Evolutionary conservation across 257 asterid species (phyloP), one percentile per base, ranked within the genome.

Genomic region (Penstemon davidsonii): DNA sequence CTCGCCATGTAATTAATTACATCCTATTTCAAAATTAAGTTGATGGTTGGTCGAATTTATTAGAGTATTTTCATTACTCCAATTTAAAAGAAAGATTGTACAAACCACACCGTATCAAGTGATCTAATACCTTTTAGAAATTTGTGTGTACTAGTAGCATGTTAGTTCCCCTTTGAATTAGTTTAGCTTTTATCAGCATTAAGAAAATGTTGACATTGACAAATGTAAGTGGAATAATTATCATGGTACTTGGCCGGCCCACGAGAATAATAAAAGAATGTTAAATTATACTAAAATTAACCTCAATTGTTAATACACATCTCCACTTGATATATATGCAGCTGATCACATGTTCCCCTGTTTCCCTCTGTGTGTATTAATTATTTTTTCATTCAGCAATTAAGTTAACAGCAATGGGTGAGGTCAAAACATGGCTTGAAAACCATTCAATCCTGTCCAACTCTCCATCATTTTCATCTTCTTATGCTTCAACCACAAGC

Each of bases 391-490:
- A 41, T n/a, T 37, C n/a, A 50, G 46, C n/a, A 3, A 49, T 9
- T 9, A 49, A 49, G 0, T 9, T 7, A 25, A 6, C 58, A 65
- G 8, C 68, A 75, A 87, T 87, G 91, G 87, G 78, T 72, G 71
- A 78, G 19, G 40, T 72, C 68, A 62, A 78, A 43, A 40, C 81
- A 68, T 83, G 89, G 83, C 42, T 69, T 44, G 57, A 60, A 41
- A 75, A 60, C 51, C 60, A 58, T 19, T 11, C 66, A 39, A 18
- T 49, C 66, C 37, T 40, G 53, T 64, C 76, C 15, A 55, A 55
- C 40, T 74, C 78, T 5, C 66, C 71, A 3, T 78, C 77, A 1
- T 39, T 45, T 0, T 77, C 83, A 5, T 77, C 84, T 9, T 66
- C 80, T 46, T 61, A 76, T 49, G 8, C 66, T 10, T 47, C 86